A percentile compares a stretch with the other conserved stretches of the same genome.
Evolutionary conservation across 2,329 filamentous ascomycete genomes (phyloP).

Genomic region (Xylariaceae sp.): DNA sequence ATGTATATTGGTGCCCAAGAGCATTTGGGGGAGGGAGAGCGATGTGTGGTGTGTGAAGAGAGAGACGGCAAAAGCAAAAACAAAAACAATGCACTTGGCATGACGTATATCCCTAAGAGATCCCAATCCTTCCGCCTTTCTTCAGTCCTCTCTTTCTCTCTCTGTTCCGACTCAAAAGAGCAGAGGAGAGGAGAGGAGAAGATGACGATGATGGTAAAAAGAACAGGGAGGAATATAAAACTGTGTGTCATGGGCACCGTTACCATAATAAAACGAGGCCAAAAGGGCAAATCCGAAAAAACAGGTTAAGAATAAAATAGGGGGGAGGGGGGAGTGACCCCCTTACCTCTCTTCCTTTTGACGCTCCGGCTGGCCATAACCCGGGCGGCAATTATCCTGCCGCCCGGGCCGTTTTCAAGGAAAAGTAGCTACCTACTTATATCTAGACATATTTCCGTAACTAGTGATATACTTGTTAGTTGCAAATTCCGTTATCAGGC

Average conservation of each 20-base stretch:
- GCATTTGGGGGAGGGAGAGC: too few species aligned
- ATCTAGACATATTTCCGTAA: conserved; percentile 26
- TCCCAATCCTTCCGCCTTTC: not conserved
- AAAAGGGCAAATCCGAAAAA: not conserved
- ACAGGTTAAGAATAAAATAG: not conserved
- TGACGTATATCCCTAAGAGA: not conserved
- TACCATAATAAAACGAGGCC: not conserved
- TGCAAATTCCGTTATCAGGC: not conserved
- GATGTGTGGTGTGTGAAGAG: too few species aligned
- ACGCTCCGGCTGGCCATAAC: not conserved
- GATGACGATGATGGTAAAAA: not conserved
- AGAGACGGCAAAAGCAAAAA: not conserved
- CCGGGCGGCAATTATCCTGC: not conserved
- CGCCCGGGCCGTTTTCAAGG: not conserved
- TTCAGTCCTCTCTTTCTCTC: not conserved
- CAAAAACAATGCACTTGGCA: not conserved
- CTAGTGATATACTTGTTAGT: conserved; percentile 23
- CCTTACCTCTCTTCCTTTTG: not conserved
- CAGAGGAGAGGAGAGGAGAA: not conserved
- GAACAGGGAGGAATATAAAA: not conserved
- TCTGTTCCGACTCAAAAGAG: not conserved
- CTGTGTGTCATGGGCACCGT: conserved; percentile 6
- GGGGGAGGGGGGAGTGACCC: not conserved
- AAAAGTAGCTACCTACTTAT: not conserved
- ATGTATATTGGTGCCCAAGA: too few species aligned